Percentiles rank a stretch among this genome's conserved stretches.
Evolutionary conservation across 148 eudicot species (phyloP).

Genomic region (Hydrangea macrophylla): DNA sequence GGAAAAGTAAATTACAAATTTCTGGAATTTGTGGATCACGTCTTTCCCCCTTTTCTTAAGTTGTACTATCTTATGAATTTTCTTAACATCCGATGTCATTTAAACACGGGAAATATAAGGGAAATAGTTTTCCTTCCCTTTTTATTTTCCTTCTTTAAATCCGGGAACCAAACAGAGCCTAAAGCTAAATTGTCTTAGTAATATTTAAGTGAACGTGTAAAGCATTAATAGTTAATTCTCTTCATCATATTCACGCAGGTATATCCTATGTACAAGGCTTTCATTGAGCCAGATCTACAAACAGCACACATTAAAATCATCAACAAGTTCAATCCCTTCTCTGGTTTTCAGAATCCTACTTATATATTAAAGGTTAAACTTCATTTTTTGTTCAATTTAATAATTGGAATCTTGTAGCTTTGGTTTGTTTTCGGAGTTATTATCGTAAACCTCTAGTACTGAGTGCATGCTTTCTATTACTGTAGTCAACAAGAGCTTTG

Average conservation of each 20-base stretch:
- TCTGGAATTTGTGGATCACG: too few relatives aligned
- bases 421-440: constrained; percentile 20
- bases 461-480: constrained; percentile 36
- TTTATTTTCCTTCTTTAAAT: too few relatives aligned
- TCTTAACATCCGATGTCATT: too few relatives aligned
- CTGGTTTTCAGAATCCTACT: constrained; percentile 91
- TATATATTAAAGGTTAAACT: constrained; percentile 78
- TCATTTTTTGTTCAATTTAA: constrained; percentile 3
- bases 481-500: constrained; percentile 72
- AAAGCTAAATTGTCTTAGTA: constrained; percentile 4
- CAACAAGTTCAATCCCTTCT: constrained; percentile 90
- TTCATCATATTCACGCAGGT: constrained; percentile 47
- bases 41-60: too few relatives aligned
- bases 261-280: constrained; percentile 98
- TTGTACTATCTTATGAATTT: too few relatives aligned
- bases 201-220: not conserved
- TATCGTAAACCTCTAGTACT: constrained; percentile 28
- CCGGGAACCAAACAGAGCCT: too few relatives aligned
- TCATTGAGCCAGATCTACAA: constrained; percentile 90
- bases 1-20: too few relatives aligned
- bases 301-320: constrained; percentile 89
- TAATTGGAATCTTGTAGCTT: not conserved
- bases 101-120: too few relatives aligned
- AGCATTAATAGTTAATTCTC: constrained; percentile 11
- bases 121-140: too few relatives aligned